Conservation (phyloP, 2,329 filamentous ascomycete genomes). For the Phaeophleospora eucalypticola region DNA sequence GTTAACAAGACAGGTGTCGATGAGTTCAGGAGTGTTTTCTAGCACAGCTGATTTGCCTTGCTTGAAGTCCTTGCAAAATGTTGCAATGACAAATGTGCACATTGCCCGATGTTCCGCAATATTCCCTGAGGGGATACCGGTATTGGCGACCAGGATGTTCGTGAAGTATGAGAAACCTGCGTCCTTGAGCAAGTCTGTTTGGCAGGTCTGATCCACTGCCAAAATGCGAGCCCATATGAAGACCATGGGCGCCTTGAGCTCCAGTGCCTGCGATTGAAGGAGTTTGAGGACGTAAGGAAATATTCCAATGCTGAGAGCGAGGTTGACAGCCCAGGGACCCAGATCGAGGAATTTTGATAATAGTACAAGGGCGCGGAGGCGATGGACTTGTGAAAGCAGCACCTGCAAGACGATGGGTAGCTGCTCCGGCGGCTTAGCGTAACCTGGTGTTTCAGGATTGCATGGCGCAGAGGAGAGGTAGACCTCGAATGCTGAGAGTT, state of each 20-base stretch:
- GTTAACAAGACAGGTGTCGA: constrained; percentile 80
- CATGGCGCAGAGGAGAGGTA: constrained; percentile 89
- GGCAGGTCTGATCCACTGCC: constrained; percentile 89
- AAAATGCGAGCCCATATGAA: constrained; percentile 98
- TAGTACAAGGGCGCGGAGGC: constrained; percentile 83
- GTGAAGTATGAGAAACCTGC: constrained; percentile 97
- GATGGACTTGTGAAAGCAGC: constrained; percentile 88
- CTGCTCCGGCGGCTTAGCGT: constrained; percentile 70
- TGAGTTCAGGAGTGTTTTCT: constrained; percentile 79
- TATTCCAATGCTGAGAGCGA: constrained; percentile 94
- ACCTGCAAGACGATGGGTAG: constrained; percentile 95
- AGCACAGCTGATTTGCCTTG: constrained; percentile 90
- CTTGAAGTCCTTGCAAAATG: constrained; percentile 93
- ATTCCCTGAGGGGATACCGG: constrained; percentile 74
- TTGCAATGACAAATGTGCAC: constrained; percentile 96
- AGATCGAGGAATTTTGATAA: constrained; percentile 91
- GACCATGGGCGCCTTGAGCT: constrained; percentile 97
- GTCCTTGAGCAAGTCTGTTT: constrained; percentile 90
- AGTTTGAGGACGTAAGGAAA: constrained; percentile 99
- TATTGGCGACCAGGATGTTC: constrained; percentile 74
- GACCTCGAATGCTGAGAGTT: constrained; percentile 93
- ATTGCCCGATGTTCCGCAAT: constrained; percentile 94
- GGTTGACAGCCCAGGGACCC: constrained; percentile 96
- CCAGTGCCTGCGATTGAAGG: constrained; percentile 86
- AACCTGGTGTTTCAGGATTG: constrained; percentile 75